Percentiles rank a stretch among this genome's conserved stretches.
These are phyloP conservation scores for Silene conica DNA, from an alignment of 148 eudicot genomes.

Conservation along the genomic window DNA sequence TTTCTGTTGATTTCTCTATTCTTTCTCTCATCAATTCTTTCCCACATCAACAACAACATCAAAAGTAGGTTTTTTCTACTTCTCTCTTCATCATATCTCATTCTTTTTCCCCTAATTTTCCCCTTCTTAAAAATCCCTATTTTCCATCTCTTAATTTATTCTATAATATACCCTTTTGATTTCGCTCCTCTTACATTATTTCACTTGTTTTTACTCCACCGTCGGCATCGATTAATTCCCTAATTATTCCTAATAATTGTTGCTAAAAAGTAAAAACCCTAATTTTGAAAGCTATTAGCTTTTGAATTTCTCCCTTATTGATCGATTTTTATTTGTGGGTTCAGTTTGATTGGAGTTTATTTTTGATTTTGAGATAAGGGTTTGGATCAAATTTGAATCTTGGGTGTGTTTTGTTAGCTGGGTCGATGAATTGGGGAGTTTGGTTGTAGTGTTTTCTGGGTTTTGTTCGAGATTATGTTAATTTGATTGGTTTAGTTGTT, in stretches of 20 bases:
- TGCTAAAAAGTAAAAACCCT: slow-evolving; percentile 1
- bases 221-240: background rate
- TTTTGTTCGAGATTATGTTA: slow-evolving; percentile 13
- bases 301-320: background rate
- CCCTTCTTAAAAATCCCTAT: slow-evolving; percentile 18
- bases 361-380: slow-evolving; percentile 10
- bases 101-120: background rate
- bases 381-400: slow-evolving; percentile 20
- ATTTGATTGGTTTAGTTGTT: slow-evolving; percentile 11
- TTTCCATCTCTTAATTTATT: background rate
- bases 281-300: background rate
- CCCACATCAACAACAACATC: slow-evolving; percentile 12
- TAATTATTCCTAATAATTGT: background rate
- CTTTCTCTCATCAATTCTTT: slow-evolving; percentile 18
- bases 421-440: slow-evolving; percentile 12
- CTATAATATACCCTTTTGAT: background rate
- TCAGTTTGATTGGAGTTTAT: background rate
- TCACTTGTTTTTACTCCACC: slow-evolving; percentile 10
- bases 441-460: slow-evolving; percentile 6
- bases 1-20: slow-evolving; percentile 15
- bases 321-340: slow-evolving; percentile 9
- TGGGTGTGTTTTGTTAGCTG: slow-evolving; percentile 7
- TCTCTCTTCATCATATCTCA: background rate
- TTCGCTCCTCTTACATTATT: background rate
- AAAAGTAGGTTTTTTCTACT: slow-evolving; percentile 20